phyloP scores from a whole-genome alignment of 2,329 filamentous ascomycete genomes.

The Xylariaceae sp. region DNA sequence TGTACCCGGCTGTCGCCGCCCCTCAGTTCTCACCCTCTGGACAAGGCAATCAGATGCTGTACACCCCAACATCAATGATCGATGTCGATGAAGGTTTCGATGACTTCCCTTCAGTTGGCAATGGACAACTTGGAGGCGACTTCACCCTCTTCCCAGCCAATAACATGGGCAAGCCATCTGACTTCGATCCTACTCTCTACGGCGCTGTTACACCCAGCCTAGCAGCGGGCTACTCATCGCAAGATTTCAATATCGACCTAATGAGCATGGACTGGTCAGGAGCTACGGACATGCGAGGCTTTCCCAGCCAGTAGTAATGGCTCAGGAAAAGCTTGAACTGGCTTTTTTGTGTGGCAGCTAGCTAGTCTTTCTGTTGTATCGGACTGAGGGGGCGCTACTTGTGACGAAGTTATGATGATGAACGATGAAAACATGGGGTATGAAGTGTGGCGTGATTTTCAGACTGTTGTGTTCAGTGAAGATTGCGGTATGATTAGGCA shows the following conservation, averaged over 20 bases:
- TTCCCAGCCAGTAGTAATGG: conserved; percentile 15
- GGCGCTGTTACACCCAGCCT: conserved; percentile 46
- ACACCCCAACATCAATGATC: conserved; percentile 58
- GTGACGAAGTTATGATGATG: conserved; percentile 30
- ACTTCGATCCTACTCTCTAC: conserved; percentile 44
- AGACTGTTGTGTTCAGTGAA: too few relatives aligned
- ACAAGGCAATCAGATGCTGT: conserved; percentile 65
- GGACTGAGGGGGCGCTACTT: conserved; percentile 1
- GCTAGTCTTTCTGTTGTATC: background rate
- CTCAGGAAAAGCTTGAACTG: background rate
- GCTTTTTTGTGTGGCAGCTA: too few relatives aligned
- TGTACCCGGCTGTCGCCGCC: conserved; percentile 37
- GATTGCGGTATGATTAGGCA: too few relatives aligned
- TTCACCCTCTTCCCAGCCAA: conserved; percentile 58
- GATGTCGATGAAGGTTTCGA: conserved; percentile 65
- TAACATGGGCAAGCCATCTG: conserved; percentile 37
- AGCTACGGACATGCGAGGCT: conserved; percentile 21
- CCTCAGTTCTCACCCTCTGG: conserved; percentile 65
- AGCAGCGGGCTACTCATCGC: conserved; percentile 48
- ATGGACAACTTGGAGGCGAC: conserved; percentile 48
- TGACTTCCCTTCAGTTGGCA: conserved; percentile 42
- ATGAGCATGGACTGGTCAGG: conserved; percentile 30
- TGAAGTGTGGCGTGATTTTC: conserved; percentile 11
- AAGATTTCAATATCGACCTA: conserved; percentile 40
- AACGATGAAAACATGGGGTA: conserved; percentile 12